Evolutionary conservation across 345 rosid genomes (phyloP).

Genomic region (Bruguiera parviflora): DNA sequence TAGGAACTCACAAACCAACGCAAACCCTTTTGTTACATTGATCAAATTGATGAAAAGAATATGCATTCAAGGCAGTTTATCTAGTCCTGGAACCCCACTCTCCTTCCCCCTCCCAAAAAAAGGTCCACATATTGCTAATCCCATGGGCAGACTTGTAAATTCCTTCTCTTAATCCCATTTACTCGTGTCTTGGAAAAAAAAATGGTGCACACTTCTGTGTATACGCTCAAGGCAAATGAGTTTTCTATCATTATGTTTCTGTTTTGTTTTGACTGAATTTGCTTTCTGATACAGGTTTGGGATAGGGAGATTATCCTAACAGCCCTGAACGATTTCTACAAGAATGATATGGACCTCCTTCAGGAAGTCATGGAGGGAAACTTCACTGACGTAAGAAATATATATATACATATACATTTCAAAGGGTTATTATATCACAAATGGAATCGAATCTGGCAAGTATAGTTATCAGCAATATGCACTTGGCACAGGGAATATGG

Average conservation of each 20-base stretch:
- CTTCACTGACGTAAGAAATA: slow-evolving; percentile 59
- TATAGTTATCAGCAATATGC: background rate
- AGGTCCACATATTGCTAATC: no score
- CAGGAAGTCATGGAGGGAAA: slow-evolving; percentile 60
- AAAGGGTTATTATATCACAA: background rate
- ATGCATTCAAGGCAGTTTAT: no score
- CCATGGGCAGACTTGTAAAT: no score
- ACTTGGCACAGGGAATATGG: slow-evolving; percentile 65
- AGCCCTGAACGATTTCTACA: slow-evolving; percentile 67
- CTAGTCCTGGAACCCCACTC: no score
- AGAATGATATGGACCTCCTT: slow-evolving; percentile 67
- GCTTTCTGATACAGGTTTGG: slow-evolving; percentile 56
- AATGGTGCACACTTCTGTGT: no score
- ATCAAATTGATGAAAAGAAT: background rate
- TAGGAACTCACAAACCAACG: background rate
- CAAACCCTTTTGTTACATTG: background rate
- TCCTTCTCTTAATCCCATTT: no score
- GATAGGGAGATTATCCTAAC: slow-evolving; percentile 84
- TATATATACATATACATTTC: background rate
- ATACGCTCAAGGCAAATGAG: no score
- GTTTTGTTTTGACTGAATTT: no score
- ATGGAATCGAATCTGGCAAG: background rate
- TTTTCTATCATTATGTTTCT: no score
- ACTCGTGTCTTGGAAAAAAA: no score
- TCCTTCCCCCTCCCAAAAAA: no score